Conservation (phyloP, 345 rosid species). For the Sonneratia caseolaris region DNA sequence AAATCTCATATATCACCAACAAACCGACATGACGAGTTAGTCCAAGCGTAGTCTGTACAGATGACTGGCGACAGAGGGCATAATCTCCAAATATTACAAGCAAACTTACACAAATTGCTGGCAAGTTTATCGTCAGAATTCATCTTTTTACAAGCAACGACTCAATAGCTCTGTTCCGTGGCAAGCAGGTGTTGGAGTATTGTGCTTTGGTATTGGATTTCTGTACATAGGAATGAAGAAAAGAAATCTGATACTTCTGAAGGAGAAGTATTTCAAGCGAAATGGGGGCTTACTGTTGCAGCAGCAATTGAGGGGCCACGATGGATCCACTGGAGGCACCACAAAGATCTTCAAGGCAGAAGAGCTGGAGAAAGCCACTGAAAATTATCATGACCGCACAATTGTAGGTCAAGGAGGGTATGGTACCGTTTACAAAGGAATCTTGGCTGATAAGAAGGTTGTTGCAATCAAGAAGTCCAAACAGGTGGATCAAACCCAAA, state of each 20-base stretch:
- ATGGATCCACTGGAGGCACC: constrained; percentile 7
- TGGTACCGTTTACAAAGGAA: constrained; percentile 37
- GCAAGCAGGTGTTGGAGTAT: constrained; percentile 7
- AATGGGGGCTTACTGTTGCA: constrained; percentile 31
- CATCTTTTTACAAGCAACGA: neutral
- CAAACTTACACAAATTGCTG: too few species aligned
- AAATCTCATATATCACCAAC: too few species aligned
- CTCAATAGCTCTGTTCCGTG: neutral
- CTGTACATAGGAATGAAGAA: constrained; percentile 5
- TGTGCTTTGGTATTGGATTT: neutral
- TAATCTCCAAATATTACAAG: too few species aligned
- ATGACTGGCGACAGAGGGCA: too few species aligned
- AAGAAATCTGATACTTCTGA: constrained; percentile 10
- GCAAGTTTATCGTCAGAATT: too few species aligned
- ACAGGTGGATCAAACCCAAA: constrained; percentile 23
- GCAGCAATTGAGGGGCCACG: constrained; percentile 11
- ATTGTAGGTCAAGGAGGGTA: constrained; percentile 31
- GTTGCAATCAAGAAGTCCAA: constrained; percentile 40
- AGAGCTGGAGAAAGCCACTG: constrained; percentile 33
- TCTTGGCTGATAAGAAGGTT: constrained; percentile 16
- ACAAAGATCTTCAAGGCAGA: constrained; percentile 19
- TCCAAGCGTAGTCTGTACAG: too few species aligned
- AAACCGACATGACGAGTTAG: too few species aligned
- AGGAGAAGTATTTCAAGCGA: constrained; percentile 13
- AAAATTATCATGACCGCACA: constrained; percentile 19